Conservation (phyloP, 2,329 filamentous ascomycete species). For the Mycosphaerella arachidis region DNA sequence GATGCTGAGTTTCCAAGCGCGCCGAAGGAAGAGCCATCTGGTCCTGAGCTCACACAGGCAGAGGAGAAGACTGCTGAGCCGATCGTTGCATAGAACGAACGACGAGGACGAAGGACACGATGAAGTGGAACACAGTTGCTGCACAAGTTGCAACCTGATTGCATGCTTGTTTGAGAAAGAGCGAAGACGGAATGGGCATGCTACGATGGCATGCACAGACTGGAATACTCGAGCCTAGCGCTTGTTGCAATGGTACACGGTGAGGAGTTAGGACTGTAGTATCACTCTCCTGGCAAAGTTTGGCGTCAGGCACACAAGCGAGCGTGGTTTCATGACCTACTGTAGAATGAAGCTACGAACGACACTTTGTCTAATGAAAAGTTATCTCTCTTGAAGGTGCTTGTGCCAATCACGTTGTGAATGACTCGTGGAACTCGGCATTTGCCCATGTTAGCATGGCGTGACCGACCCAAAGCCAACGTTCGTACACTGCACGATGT, state of each 20-base stretch:
- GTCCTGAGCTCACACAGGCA: slow-evolving; percentile 14
- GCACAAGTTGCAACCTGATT: not conserved
- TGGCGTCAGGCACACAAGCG: slow-evolving; percentile 6
- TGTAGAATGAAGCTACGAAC: slow-evolving; percentile 8
- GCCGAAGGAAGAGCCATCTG: slow-evolving; percentile 20
- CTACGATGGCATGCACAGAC: not conserved
- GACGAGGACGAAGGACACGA: not conserved
- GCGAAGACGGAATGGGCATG: not conserved
- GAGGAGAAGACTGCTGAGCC: slow-evolving; percentile 15
- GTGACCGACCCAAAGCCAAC: no score
- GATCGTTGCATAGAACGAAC: slow-evolving; percentile 6
- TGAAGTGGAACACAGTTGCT: not conserved
- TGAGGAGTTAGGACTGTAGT: slow-evolving; percentile 8
- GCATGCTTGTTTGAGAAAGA: not conserved
- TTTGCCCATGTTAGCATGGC: not conserved
- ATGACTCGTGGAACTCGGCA: not conserved
- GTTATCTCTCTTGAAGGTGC: not conserved
- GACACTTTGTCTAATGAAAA: slow-evolving; percentile 1
- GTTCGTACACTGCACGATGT: not conserved
- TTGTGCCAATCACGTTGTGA: not conserved
- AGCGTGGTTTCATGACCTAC: slow-evolving; percentile 4
- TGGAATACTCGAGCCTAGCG: slow-evolving; percentile 2
- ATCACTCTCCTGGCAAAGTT: not conserved
- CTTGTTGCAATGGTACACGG: slow-evolving; percentile 4
- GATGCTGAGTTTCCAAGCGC: slow-evolving; percentile 21